A percentile compares a stretch with the other conserved stretches of the same genome.
These are phyloP conservation scores for Raffaelea ambrosiae DNA, from an alignment of 2,329 filamentous ascomycete genomes.

Conservation along the genomic window DNA sequence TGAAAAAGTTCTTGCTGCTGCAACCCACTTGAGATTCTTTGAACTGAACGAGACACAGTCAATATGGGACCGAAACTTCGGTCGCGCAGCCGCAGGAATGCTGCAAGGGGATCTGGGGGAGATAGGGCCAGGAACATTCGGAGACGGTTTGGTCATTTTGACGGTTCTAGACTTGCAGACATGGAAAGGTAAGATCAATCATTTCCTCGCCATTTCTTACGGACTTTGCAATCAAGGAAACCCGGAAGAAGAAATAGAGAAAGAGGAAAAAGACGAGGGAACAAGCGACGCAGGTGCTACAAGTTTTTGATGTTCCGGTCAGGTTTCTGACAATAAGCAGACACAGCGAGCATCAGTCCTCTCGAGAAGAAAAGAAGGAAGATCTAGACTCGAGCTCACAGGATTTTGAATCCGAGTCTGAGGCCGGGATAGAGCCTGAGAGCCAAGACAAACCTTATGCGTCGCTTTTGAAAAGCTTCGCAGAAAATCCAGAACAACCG, in stretches of 20 bases:
- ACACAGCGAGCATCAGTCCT: too few relatives aligned
- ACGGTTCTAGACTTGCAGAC: slow-evolving; percentile 35
- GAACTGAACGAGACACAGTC: too few relatives aligned
- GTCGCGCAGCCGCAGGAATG: slow-evolving; percentile 19
- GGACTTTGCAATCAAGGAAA: too few relatives aligned
- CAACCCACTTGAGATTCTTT: too few relatives aligned
- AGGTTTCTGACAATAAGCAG: too few relatives aligned
- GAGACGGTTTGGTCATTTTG: slow-evolving; percentile 30
- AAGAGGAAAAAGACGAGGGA: too few relatives aligned
- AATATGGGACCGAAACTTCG: slow-evolving; percentile 27
- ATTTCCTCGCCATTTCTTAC: too few relatives aligned
- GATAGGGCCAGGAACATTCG: slow-evolving; percentile 16
- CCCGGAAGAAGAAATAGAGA: slow-evolving; percentile 23
- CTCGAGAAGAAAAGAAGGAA: slow-evolving; percentile 38
- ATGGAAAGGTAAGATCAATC: slow-evolving; percentile 30
- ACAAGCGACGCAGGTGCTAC: too few relatives aligned
- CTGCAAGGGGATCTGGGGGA: slow-evolving; percentile 19
- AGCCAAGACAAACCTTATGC: slow-evolving; percentile 35
- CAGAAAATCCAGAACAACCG: slow-evolving; percentile 29
- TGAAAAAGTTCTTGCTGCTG: too few relatives aligned
- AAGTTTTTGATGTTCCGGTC: too few relatives aligned
- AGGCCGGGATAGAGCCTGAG: slow-evolving; percentile 27
- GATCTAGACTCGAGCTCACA: slow-evolving; percentile 10
- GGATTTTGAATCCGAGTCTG: too few relatives aligned
- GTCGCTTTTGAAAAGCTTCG: slow-evolving; percentile 49